Conservation (phyloP, 1,284 basidiomycete species). For the Boletellus dicymbophilus region DNA sequence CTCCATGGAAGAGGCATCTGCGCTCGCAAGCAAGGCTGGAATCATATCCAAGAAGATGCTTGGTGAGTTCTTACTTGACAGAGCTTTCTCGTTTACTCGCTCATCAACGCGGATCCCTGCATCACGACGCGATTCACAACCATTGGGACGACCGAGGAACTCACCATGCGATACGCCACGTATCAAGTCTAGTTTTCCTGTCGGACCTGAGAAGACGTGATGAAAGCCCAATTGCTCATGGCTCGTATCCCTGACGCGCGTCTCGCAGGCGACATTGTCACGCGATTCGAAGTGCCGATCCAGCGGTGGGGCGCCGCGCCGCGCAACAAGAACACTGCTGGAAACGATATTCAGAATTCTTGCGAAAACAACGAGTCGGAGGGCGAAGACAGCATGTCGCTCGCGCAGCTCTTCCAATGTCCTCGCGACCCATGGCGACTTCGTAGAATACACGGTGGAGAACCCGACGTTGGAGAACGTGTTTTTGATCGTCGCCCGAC, state of each 20-base stretch:
- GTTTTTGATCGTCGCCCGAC: constrained; percentile 72
- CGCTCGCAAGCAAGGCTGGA: constrained; percentile 71
- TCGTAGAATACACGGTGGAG: constrained; percentile 70
- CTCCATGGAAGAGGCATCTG: constrained; percentile 84
- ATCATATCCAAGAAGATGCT: constrained; percentile 71
- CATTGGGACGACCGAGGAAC: constrained; percentile 65
- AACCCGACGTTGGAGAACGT: constrained; percentile 69
- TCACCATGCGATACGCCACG: constrained; percentile 65
- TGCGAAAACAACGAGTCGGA: no score
- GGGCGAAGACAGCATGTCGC: constrained; percentile 33
- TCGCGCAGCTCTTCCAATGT: constrained; percentile 61
- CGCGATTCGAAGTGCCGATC: constrained; percentile 76
- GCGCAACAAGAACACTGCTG: constrained; percentile 10
- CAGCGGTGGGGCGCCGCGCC: no score
- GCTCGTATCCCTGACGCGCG: constrained; percentile 60
- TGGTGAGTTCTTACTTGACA: constrained; percentile 45
- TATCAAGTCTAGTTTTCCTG: constrained; percentile 82
- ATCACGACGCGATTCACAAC: constrained; percentile 37
- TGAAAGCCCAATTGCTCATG: constrained; percentile 61
- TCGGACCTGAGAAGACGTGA: constrained; percentile 59
- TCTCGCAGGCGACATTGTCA: constrained; percentile 76
- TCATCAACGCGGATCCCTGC: background rate
- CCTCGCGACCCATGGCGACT: constrained; percentile 51
- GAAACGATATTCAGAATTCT: no score
- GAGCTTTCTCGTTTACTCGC: no score